Percentiles rank a stretch among this genome's conserved stretches.
Evolutionary conservation across 1,284 basidiomycete species (phyloP).

Genomic region (Tilletia walkeri): DNA sequence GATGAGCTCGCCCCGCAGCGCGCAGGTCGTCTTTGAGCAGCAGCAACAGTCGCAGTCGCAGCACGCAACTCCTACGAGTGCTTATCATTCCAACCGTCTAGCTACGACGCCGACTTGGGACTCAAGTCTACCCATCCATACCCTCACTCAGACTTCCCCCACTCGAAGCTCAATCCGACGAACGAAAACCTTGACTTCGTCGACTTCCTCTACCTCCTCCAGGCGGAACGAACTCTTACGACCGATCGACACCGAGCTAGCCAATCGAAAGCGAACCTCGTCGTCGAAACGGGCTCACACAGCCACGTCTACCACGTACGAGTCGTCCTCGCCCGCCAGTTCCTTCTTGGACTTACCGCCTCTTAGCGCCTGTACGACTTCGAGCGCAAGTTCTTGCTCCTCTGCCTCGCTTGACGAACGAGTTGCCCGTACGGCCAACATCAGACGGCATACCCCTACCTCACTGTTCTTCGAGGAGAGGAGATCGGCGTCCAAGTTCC

Average conservation of each 20-base stretch:
- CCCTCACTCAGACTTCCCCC: not conserved
- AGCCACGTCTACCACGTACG: not conserved
- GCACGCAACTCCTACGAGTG: too few species aligned
- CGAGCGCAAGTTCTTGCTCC: not conserved
- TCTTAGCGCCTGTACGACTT: not conserved
- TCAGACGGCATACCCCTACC: not conserved
- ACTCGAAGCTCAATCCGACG: too few species aligned
- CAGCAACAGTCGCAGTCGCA: too few species aligned
- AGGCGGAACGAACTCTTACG: not conserved
- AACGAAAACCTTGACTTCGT: too few species aligned
- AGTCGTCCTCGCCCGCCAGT: not conserved
- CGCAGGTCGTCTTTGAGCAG: too few species aligned
- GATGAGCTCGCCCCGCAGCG: not conserved
- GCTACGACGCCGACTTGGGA: too few species aligned
- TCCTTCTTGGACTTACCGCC: not conserved
- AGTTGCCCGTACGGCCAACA: not conserved
- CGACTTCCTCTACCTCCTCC: not conserved
- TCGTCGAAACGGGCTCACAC: not conserved
- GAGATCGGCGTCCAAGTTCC: not conserved
- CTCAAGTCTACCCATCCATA: not conserved
- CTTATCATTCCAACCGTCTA: too few species aligned
- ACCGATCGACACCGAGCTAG: conserved; percentile 9
- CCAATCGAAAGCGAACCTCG: not conserved
- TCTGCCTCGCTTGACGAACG: not conserved
- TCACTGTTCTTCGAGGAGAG: not conserved